These are phyloP conservation scores for Grosmannia huntii DNA, from an alignment of 2,329 filamentous ascomycete genomes.

Conservation along the genomic window DNA sequence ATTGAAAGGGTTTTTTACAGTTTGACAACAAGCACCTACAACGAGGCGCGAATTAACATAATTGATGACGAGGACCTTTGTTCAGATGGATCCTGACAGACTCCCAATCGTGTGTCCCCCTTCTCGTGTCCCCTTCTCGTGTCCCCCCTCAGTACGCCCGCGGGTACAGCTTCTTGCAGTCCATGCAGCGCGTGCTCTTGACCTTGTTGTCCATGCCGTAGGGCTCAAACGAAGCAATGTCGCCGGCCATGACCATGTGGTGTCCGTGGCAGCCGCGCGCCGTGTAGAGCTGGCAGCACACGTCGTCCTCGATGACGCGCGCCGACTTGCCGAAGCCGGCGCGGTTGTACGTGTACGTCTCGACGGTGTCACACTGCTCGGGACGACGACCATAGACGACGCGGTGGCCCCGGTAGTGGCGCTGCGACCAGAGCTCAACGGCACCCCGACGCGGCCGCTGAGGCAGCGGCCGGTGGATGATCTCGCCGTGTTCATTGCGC, in stretches of 20 bases:
- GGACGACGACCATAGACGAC: neutral
- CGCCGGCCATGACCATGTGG: neutral
- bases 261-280: slow-evolving; percentile 3
- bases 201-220: slow-evolving; percentile 6
- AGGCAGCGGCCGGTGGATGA: neutral
- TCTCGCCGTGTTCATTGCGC: neutral
- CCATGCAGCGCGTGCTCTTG: slow-evolving; percentile 5
- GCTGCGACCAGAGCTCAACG: slow-evolving; percentile 5
- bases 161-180: neutral
- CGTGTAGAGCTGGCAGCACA: slow-evolving; percentile 5
- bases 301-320: neutral
- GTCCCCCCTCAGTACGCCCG: neutral
- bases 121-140: neutral
- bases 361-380: slow-evolving; percentile 3
- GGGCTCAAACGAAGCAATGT: neutral
- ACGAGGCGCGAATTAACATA: no score
- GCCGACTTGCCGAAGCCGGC: slow-evolving; percentile 6
- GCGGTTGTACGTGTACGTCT: neutral
- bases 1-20: no score
- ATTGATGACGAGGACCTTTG: no score
- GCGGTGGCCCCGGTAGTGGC: neutral
- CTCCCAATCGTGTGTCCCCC: no score
- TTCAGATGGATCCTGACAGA: no score
- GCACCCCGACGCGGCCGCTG: neutral
- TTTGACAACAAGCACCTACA: neutral